Percentiles rank a stretch among this genome's conserved stretches.
Conservation (phyloP, 2,329 filamentous ascomycete species). For the Ophiostoma sp. region DNA sequence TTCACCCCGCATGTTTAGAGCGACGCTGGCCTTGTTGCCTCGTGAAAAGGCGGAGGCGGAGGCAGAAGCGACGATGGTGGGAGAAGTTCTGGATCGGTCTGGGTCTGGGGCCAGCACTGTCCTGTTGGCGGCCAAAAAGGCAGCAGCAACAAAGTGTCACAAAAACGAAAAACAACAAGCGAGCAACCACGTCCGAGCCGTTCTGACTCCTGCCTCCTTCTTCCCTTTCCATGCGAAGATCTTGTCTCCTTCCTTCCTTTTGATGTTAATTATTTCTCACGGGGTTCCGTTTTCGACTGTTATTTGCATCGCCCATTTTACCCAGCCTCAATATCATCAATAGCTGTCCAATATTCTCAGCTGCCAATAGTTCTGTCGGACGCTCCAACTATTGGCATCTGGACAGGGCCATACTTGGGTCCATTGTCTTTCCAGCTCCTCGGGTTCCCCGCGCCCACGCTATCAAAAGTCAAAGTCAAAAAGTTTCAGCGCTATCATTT, state of each 20-base stretch:
- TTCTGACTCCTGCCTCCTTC: neutral
- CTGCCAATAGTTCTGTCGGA: neutral
- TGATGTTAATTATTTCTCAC: neutral
- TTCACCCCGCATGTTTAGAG: neutral
- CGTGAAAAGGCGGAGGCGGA: slow-evolving; percentile 1
- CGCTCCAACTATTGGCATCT: slow-evolving; percentile 3
- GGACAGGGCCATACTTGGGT: neutral
- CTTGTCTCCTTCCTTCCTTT: neutral
- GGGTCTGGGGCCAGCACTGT: neutral
- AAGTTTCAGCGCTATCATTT: slow-evolving; percentile 2
- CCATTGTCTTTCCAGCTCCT: neutral
- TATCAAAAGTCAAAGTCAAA: neutral
- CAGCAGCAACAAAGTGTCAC: neutral
- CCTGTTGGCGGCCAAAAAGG: neutral
- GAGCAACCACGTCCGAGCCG: neutral
- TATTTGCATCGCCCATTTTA: neutral
- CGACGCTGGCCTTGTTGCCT: neutral
- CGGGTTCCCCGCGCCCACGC: neutral
- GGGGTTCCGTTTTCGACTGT: neutral
- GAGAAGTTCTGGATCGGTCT: neutral
- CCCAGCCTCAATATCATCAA: neutral
- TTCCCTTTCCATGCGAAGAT: neutral
- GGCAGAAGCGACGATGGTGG: neutral
- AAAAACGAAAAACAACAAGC: neutral
- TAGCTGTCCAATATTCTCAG: slow-evolving; percentile 3